A percentile compares a stretch with the other conserved stretches of the same genome.
phyloP scores from a whole-genome alignment of 768 basidiomycete species.

The Trametes elegans region DNA sequence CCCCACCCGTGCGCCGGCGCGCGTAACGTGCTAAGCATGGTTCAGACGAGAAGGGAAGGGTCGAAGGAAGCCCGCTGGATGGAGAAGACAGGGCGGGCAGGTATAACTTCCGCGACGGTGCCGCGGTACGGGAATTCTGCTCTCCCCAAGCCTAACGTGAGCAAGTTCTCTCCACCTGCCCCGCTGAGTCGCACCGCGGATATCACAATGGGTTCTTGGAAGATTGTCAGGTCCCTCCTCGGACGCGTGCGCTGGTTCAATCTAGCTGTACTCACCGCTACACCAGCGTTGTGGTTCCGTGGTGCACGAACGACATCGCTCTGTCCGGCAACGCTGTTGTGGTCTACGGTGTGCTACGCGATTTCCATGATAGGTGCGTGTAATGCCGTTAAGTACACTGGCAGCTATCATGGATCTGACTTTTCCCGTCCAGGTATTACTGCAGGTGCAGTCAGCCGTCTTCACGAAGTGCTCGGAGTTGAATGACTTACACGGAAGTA shows the following conservation, averaged over 20 bases:
- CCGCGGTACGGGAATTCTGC: too few species aligned
- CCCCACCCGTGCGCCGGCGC: too few species aligned
- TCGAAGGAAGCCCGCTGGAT: too few species aligned
- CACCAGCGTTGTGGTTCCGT: constrained; percentile 69
- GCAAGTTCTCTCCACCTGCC: not conserved
- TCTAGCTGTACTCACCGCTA: constrained; percentile 61
- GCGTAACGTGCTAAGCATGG: too few species aligned
- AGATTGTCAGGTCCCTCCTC: constrained; percentile 24
- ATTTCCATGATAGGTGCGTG: constrained; percentile 17
- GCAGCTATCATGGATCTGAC: not conserved
- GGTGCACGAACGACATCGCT: constrained; percentile 54
- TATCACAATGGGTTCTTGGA: not conserved
- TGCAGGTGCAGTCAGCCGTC: constrained; percentile 49
- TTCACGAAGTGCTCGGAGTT: too few species aligned
- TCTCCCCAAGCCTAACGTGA: too few species aligned
- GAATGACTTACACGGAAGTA: constrained; percentile 5
- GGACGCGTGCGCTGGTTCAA: constrained; percentile 60
- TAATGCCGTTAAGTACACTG: not conserved
- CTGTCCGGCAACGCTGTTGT: constrained; percentile 53
- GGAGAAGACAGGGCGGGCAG: too few species aligned
- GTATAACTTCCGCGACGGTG: too few species aligned
- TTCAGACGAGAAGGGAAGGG: too few species aligned
- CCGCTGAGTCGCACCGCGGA: too few species aligned
- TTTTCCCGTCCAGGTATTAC: constrained; percentile 13
- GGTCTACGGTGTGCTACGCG: constrained; percentile 70